Percentiles rank a stretch among this genome's conserved stretches.
Evolutionary conservation across 768 basidiomycete genomes (phyloP).

Genomic region (Podaxis sp.): DNA sequence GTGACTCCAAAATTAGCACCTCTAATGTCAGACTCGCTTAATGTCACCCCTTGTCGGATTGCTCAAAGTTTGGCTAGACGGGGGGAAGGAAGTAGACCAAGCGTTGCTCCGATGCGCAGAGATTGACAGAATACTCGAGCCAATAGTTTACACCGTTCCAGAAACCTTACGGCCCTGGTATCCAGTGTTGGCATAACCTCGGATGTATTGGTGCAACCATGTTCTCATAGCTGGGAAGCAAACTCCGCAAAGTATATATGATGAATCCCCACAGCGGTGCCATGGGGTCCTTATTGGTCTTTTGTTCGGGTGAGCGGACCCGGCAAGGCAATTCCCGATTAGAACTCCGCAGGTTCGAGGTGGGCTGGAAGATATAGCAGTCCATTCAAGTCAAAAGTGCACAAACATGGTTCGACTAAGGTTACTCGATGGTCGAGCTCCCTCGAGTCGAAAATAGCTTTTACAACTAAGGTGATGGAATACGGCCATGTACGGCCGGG

Average conservation of each 20-base stretch:
- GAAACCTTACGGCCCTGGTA: not conserved
- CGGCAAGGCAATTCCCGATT: conserved; percentile 5
- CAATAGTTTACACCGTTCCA: not conserved
- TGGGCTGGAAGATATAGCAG: not conserved
- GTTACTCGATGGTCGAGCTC: too few relatives aligned
- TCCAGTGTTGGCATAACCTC: not conserved
- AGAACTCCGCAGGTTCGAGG: not conserved
- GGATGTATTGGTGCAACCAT: not conserved
- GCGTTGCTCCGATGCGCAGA: not conserved
- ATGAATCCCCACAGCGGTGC: not conserved
- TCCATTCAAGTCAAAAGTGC: not conserved
- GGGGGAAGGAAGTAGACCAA: not conserved
- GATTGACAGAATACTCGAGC: not conserved
- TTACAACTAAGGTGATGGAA: not conserved
- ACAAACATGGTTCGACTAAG: too few relatives aligned
- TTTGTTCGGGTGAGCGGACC: not conserved
- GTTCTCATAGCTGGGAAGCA: conserved; percentile 4
- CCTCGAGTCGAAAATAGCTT: not conserved
- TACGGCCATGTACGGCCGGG: not conserved
- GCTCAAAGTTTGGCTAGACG: not conserved
- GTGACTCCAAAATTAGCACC: not conserved
- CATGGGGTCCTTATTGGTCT: conserved; percentile 2
- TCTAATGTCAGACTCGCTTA: not conserved
- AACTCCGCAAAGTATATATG: too few relatives aligned
- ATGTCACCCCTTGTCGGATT: not conserved